Percentiles rank a stretch among this genome's conserved stretches.
These are phyloP conservation scores for Lophiostoma macrostomum DNA, from an alignment of 495 filamentous ascomycete genomes.

Conservation along the genomic window DNA sequence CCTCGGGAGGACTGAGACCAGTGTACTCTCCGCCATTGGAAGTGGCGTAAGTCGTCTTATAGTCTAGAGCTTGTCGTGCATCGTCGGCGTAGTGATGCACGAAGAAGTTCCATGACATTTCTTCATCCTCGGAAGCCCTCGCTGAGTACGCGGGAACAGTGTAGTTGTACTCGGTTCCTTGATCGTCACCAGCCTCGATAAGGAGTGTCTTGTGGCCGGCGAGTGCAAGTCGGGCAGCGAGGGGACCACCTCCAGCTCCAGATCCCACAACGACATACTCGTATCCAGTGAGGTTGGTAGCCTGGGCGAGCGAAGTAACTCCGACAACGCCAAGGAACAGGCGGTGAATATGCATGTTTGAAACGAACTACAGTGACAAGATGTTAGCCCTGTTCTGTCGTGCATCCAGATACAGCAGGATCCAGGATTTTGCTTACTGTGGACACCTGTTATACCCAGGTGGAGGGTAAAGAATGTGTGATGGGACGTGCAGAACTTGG, in stretches of 20 bases:
- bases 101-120: constrained; percentile 27
- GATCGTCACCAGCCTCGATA: constrained; percentile 32
- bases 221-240: constrained; percentile 23
- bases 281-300: constrained; percentile 13
- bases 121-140: constrained; percentile 7
- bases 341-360: constrained; percentile 2
- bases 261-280: constrained; percentile 33
- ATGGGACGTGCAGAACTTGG: too few relatives aligned
- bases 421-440: too few relatives aligned
- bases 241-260: constrained; percentile 30
- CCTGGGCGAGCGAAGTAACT: background rate
- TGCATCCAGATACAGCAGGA: too few relatives aligned
- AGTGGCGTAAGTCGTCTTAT: constrained; percentile 16
- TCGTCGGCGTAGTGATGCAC: constrained; percentile 24
- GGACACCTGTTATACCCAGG: too few relatives aligned
- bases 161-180: constrained; percentile 14
- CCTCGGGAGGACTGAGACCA: constrained; percentile 41
- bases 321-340: background rate
- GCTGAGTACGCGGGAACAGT: constrained; percentile 7
- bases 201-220: constrained; percentile 25
- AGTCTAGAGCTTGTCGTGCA: constrained; percentile 15
- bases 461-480: too few relatives aligned
- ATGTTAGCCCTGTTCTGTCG: too few relatives aligned
- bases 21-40: constrained; percentile 19
- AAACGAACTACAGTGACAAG: too few relatives aligned